Evolutionary conservation across 352 stramenopile species (phyloP), one percentile per base, ranked within the genome.

Genomic region (Saprolegnia diclina): DNA sequence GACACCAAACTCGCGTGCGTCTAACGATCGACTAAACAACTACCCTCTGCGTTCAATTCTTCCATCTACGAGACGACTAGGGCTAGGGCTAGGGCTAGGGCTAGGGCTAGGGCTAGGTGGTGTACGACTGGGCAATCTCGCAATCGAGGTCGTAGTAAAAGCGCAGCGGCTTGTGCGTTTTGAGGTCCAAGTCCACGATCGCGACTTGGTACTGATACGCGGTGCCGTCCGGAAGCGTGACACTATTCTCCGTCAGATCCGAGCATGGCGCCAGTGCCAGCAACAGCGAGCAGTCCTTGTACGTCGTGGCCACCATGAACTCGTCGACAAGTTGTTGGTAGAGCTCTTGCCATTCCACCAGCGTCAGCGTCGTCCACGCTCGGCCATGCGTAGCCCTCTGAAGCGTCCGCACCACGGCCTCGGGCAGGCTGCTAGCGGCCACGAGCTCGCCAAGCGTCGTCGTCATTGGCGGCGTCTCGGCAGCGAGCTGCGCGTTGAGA

Each of bases 1-100:
- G 83, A 95, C 72, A 94, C 85, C 37, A 96, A 96, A 74, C 74
- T 94, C 61, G 87, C 87, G 5, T 96, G 88, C 59, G 88, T 94
- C 24, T 95, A 83, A 79, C n/a, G 9, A 48, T n/a, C 7, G 4
- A 48, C 42, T 48, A n/a, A 45, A 45, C 7, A 45, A 45, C 38
- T 45, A 45, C 38, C 14, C 7, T n/a, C 42, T 48, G 29, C 29
- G 5, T 48, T 48, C 13, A 1, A 48, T 7, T 48, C 13, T 7
- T 16, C 7, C 38, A 14, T 14, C 14, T 45, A 45, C 38, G 38
- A 16, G 38, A 16, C 7, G 7, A 45, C 14, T 45, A 14, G 38
- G 38, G 38, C 38, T 7, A 7, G 14, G 38, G 7, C 38, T 16
- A 45, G 14, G 38, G 38, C n/a, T n/a, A 16, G 38, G 7, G 14